A percentile compares a stretch with the other conserved stretches of the same genome.
These are phyloP conservation scores for Thraustochytrium sp. DNA, from an alignment of 352 stramenopile genomes.

Conservation along the genomic window DNA sequence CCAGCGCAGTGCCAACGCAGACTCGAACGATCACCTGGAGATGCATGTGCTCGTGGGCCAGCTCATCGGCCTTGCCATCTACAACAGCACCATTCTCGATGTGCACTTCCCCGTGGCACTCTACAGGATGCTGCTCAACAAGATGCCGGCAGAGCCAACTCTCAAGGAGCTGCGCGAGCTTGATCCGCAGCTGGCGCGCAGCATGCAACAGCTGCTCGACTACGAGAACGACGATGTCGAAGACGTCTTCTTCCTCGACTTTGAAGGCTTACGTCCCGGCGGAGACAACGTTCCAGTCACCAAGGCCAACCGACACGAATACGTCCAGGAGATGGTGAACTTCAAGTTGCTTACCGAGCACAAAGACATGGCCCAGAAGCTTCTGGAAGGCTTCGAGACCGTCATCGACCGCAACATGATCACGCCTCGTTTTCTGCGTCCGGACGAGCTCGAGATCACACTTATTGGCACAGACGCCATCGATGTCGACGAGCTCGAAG, in stretches of 20 bases:
- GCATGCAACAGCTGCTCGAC: slow-evolving; percentile 63
- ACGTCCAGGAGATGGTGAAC: slow-evolving; percentile 84
- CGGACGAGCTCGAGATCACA: not conserved
- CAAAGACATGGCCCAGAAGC: slow-evolving; percentile 61
- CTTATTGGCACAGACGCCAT: not conserved
- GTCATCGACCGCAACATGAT: slow-evolving; percentile 3
- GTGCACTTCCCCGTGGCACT: slow-evolving; percentile 66
- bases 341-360: slow-evolving; percentile 81
- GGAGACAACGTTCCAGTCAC: slow-evolving; percentile 82
- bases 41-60: too few relatives aligned
- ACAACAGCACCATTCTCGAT: slow-evolving; percentile 72
- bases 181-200: slow-evolving; percentile 54
- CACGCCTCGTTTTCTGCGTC: not conserved
- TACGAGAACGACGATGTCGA: slow-evolving; percentile 68
- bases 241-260: slow-evolving; percentile 68
- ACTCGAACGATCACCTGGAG: slow-evolving; percentile 22
- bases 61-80: slow-evolving; percentile 71
- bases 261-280: slow-evolving; percentile 74
- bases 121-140: slow-evolving; percentile 66
- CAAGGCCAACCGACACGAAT: slow-evolving; percentile 87
- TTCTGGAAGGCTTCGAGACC: not conserved
- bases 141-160: slow-evolving; percentile 47
- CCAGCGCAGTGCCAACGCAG: not conserved
- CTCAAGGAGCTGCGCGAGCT: not conserved
- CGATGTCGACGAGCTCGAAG: not conserved